Evolutionary conservation across 495 filamentous ascomycete genomes (phyloP).

Genomic region (Talaromyces wortmannii): DNA sequence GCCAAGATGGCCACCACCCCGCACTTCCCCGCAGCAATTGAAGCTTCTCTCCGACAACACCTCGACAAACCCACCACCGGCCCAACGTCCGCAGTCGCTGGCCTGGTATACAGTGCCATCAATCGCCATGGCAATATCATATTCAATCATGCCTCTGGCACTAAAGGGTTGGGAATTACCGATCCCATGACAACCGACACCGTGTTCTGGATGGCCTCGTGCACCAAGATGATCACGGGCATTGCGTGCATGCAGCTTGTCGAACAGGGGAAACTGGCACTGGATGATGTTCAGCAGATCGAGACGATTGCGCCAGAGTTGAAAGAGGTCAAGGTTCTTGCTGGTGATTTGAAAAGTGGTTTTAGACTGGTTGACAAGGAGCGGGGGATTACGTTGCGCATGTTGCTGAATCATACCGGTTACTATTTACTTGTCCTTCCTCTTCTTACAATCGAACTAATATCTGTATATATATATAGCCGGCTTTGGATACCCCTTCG

Average conservation of each 20-base stretch:
- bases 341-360: conserved; percentile 19
- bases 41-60: conserved; percentile 18
- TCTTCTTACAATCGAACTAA: background rate
- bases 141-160: conserved; percentile 4
- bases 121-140: conserved; percentile 1
- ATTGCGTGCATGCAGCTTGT: conserved; percentile 53
- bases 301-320: conserved; percentile 42
- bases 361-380: conserved; percentile 38
- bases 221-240: conserved; percentile 44
- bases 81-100: background rate
- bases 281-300: conserved; percentile 42
- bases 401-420: conserved; percentile 50
- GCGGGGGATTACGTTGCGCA: conserved; percentile 46
- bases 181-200: conserved; percentile 40
- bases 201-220: conserved; percentile 48
- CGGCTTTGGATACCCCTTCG: conserved; percentile 3
- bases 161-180: background rate
- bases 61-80: conserved; percentile 15
- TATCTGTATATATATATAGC: background rate
- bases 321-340: conserved; percentile 33
- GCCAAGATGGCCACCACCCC: background rate
- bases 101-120: conserved; percentile 2
- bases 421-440: background rate
- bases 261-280: conserved; percentile 36
- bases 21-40: conserved; percentile 3